Conservation (phyloP, 768 basidiomycete genomes). For the Mrakia blollopis region DNA sequence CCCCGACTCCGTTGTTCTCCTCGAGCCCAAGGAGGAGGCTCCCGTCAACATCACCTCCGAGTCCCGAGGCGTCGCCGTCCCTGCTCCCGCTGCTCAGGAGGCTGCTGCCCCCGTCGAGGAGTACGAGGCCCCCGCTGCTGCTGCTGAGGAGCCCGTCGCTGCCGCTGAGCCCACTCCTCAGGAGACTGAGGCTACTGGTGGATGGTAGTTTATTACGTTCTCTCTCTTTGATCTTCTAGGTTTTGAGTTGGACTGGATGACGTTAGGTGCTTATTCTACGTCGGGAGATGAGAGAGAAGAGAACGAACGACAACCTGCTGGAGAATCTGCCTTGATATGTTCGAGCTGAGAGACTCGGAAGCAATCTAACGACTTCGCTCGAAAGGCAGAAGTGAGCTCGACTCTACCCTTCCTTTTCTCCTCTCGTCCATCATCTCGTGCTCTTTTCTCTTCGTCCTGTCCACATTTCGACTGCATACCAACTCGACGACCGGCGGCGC, state of each 20-base stretch:
- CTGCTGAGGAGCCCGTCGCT: conserved; percentile 16
- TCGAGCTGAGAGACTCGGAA: too few species aligned
- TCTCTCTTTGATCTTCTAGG: neutral
- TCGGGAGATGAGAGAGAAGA: neutral
- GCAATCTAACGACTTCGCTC: too few species aligned
- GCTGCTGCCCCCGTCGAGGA: conserved; percentile 20
- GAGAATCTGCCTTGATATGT: neutral
- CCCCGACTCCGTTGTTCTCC: conserved; percentile 86
- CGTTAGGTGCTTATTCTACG: neutral
- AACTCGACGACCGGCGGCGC: too few species aligned
- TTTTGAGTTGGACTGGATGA: neutral
- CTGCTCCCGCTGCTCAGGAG: conserved; percentile 33
- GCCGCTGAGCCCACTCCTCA: conserved; percentile 11
- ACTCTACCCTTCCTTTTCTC: too few species aligned
- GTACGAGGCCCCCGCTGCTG: conserved; percentile 17
- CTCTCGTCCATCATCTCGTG: too few species aligned
- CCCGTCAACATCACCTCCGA: conserved; percentile 85
- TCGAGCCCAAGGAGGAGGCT: conserved; percentile 85
- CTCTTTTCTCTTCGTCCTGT: too few species aligned
- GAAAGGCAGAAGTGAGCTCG: neutral
- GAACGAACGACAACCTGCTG: neutral
- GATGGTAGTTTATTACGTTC: neutral
- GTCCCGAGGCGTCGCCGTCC: conserved; percentile 57
- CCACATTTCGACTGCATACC: too few species aligned
- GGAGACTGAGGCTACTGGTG: neutral